Base-by-base conservation (phyloP, 2,329 filamentous ascomycete species). In the Aspergillus brasiliensis region DNA sequence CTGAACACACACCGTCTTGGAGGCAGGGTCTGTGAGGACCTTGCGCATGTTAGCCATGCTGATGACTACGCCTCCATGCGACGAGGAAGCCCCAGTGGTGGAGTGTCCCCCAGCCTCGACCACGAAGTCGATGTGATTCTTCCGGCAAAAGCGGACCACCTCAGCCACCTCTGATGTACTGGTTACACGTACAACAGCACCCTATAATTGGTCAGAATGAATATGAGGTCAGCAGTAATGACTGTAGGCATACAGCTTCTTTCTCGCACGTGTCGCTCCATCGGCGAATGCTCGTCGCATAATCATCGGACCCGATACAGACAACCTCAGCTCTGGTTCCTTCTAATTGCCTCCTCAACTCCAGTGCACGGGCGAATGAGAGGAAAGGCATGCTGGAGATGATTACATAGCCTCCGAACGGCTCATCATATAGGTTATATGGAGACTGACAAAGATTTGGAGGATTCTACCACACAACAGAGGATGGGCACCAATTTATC, bases 71-170 rank as follows among this genome's bases (percentile, higher is more conserved):
- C 84, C 85, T 7, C 81, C 80, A 42, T 79, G 68, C 1, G 80
- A 80, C 1, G 81, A 82, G 2, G 80, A 81, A 2, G 80, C 75
- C 5, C 82, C 83, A 1, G 78, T 78, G 0, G 84, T 84, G 1
- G 82, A 83, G 70, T 87, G 85, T 0, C 84, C 83, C 17, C 85
- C 85, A 13, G 84, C 81, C 58, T 79, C 78, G 37, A 86, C 81
- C 0, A 81, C 82, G 58, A 87, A 77, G 48, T 83, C 78, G 42
- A 86, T 75, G 5, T 68, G 67, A 49, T 82, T 68, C 13, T 76
- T 66, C 1, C 71, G 73, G 23, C 81, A 80, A 62, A 82, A 83
- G 15, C 48, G 7, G 4, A 67, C 51, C 0, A 56, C 53, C 1
- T 42, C 51, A 0, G 53, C 49, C 2, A 66, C 58, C 25, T 66